These are phyloP conservation scores for Pterocarpus santalinus DNA, from an alignment of 306 rosid species.

Conservation along the genomic window DNA sequence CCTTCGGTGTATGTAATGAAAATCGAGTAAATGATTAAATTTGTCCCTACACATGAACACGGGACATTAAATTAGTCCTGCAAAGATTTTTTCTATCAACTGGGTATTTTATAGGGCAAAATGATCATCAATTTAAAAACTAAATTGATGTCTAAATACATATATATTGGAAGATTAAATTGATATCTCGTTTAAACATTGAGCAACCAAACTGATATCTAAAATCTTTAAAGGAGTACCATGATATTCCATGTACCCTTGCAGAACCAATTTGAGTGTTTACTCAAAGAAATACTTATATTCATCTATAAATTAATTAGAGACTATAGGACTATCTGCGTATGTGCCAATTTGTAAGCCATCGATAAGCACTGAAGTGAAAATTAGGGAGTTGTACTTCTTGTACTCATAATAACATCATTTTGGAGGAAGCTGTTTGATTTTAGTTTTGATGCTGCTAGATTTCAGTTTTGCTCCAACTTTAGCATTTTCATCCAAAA, in stretches of 20 bases:
- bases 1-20: constrained; percentile 5
- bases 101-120: not conserved
- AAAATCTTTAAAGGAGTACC: no score
- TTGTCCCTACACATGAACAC: not conserved
- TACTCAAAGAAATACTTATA: not conserved
- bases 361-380: not conserved
- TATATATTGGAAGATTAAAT: not conserved
- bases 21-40: not conserved
- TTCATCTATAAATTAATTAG: not conserved
- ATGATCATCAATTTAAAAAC: not conserved
- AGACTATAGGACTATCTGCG: not conserved
- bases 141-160: not conserved
- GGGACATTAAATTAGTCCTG: not conserved
- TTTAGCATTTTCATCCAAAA: constrained; percentile 15
- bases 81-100: not conserved
- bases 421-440: not conserved
- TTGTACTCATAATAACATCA: not conserved
- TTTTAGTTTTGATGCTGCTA: not conserved
- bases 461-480: not conserved
- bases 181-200: not conserved
- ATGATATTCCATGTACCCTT: not conserved
- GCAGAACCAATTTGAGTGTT: not conserved
- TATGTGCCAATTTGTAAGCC: not conserved
- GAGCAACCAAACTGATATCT: not conserved
- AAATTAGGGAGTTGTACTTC: constrained; percentile 2